Conservation (phyloP, 2,329 filamentous ascomycete species). For the Xylariaceae sp. region DNA sequence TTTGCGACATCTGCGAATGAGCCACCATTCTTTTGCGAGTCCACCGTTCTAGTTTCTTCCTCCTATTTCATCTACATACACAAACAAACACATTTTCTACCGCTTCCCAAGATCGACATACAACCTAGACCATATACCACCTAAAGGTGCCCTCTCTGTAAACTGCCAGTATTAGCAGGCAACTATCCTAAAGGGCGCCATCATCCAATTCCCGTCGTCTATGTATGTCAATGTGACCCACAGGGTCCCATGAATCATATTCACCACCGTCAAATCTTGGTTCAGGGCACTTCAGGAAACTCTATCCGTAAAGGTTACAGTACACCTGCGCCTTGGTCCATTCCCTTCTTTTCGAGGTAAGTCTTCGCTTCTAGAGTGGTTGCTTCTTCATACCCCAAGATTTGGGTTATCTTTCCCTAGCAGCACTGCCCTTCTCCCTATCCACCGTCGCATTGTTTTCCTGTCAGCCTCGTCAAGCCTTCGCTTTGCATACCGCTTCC, state of each 20-base stretch:
- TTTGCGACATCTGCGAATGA: conserved; percentile 2
- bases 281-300: conserved; percentile 1
- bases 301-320: not conserved
- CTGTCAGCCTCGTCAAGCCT: not conserved
- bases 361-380: conserved; percentile 1
- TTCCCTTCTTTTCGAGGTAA: conserved; percentile 1
- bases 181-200: too few species aligned
- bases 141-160: too few species aligned
- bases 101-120: conserved; percentile 1
- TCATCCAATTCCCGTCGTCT: conserved; percentile 1
- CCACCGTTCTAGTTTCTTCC: not conserved
- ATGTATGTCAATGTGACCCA: conserved; percentile 3
- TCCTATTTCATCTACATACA: conserved; percentile 11
- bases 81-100: not conserved
- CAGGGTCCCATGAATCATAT: conserved; percentile 3
- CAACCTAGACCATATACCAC: not conserved
- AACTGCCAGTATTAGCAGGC: too few species aligned
- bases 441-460: not conserved
- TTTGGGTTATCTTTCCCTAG: too few species aligned
- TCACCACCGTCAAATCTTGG: not conserved
- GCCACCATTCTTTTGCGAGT: conserved; percentile 2
- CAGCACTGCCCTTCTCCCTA: conserved; percentile 6
- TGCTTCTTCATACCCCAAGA: too few species aligned
- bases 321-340: not conserved
- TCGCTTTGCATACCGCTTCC: too few species aligned